phyloP scores from a whole-genome alignment of 1,139 yeast genomes.

The Pichia sp. region DNA sequence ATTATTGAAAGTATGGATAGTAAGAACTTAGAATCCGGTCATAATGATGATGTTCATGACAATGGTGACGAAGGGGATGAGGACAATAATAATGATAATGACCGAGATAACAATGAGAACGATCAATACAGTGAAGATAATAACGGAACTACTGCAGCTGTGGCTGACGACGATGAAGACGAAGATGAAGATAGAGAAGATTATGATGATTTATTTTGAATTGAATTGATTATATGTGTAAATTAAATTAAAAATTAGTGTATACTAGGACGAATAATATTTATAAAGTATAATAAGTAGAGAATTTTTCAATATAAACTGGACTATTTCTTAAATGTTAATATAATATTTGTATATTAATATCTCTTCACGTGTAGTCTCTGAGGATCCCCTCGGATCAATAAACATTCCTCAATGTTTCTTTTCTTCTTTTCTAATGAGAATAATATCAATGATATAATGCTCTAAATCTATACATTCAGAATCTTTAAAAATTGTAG shows the following conservation, averaged over 20 bases:
- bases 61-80: slow-evolving; percentile 25
- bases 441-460: slow-evolving; percentile 24
- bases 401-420: neutral
- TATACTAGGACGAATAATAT: neutral
- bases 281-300: neutral
- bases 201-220: slow-evolving; percentile 37
- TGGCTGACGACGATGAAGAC: slow-evolving; percentile 19
- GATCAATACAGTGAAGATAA: neutral
- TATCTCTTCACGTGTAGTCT: too few species aligned
- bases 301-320: too few species aligned
- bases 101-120: slow-evolving; percentile 28
- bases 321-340: too few species aligned
- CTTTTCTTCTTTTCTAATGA: slow-evolving; percentile 22
- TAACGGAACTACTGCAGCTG: neutral
- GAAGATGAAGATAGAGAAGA: slow-evolving; percentile 32
- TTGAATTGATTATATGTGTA: neutral
- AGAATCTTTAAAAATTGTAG: slow-evolving; percentile 18
- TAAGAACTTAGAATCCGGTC: slow-evolving; percentile 28
- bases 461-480: slow-evolving; percentile 23
- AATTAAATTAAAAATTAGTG: neutral
- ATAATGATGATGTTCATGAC: slow-evolving; percentile 27
- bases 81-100: slow-evolving; percentile 29
- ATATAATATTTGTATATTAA: too few species aligned
- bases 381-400: too few species aligned
- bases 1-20: slow-evolving; percentile 35